phyloP scores from a whole-genome alignment of 164 flowering plant genomes.

The Magnolia officinalis region DNA sequence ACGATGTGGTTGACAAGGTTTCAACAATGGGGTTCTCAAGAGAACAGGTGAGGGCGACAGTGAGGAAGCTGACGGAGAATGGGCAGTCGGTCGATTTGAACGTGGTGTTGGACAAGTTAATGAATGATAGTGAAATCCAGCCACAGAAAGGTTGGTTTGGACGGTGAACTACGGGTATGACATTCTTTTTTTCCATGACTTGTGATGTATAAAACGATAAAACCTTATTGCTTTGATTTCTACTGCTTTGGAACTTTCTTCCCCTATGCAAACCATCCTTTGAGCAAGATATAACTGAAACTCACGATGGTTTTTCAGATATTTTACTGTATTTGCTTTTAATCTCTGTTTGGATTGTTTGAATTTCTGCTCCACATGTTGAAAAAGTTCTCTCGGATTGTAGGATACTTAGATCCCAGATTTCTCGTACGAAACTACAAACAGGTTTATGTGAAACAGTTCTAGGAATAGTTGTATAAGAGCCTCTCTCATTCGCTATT shows the following conservation, averaged over 20 bases:
- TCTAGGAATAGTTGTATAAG: no score
- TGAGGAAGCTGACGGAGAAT: constrained; percentile 74
- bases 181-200: background rate
- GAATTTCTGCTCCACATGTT: background rate
- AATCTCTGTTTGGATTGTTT: background rate
- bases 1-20: constrained; percentile 87
- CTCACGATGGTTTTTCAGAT: background rate
- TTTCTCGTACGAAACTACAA: no score
- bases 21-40: constrained; percentile 87
- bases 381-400: background rate
- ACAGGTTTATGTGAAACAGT: no score
- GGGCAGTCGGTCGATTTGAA: constrained; percentile 94
- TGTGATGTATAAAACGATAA: constrained; percentile 1
- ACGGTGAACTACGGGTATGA: constrained; percentile 27
- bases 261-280: background rate
- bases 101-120: constrained; percentile 84
- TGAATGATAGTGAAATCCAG: constrained; percentile 71
- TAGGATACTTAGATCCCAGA: no score
- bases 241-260: background rate
- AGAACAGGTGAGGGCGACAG: constrained; percentile 81
- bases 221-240: background rate
- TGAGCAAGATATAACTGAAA: background rate
- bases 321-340: background rate
- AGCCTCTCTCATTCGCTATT: no score
- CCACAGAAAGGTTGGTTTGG: constrained; percentile 77